phyloP scores from a whole-genome alignment of 2,329 filamentous ascomycete genomes.

The Chaetomiaceae sp. region DNA sequence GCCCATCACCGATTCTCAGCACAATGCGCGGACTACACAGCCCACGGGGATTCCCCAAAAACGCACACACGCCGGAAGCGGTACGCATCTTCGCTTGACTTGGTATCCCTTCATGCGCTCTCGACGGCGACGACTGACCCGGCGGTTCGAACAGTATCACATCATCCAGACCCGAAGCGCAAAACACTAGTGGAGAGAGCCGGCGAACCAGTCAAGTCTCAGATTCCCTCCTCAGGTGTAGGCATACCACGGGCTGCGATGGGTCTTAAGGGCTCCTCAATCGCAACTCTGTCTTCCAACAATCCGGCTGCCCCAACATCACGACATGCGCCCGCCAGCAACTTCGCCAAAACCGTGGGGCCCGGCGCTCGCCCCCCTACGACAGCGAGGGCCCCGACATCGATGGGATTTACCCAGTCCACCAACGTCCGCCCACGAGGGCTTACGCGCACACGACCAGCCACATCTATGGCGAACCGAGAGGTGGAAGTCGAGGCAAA shows the following conservation, averaged over 20 bases:
- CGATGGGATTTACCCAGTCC: slow-evolving; percentile 44
- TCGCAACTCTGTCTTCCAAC: slow-evolving; percentile 18
- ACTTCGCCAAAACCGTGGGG: slow-evolving; percentile 55
- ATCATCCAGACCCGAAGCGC: slow-evolving; percentile 56
- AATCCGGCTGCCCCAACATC: slow-evolving; percentile 36
- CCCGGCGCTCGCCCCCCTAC: slow-evolving; percentile 44
- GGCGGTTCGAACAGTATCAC: slow-evolving; percentile 37
- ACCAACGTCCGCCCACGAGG: slow-evolving; percentile 42
- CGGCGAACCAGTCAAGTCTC: slow-evolving; percentile 44
- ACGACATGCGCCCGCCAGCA: slow-evolving; percentile 40
- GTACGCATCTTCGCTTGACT: slow-evolving; percentile 23
- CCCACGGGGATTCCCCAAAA: slow-evolving; percentile 44
- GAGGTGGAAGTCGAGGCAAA: slow-evolving; percentile 28
- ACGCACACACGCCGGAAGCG: slow-evolving; percentile 34
- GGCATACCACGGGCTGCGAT: slow-evolving; percentile 36
- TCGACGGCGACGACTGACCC: slow-evolving; percentile 12
- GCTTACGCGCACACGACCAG: slow-evolving; percentile 38
- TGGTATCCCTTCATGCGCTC: slow-evolving; percentile 2
- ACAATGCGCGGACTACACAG: slow-evolving; percentile 50
- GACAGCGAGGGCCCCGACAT: slow-evolving; percentile 45
- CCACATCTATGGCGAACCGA: slow-evolving; percentile 34
- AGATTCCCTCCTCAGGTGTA: slow-evolving; percentile 36
- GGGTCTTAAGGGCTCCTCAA: slow-evolving; percentile 39
- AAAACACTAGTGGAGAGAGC: slow-evolving; percentile 54
- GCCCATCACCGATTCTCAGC: slow-evolving; percentile 57